Conservation (phyloP, 2,329 filamentous ascomycete genomes). For the Fusarium fujikuroi region DNA sequence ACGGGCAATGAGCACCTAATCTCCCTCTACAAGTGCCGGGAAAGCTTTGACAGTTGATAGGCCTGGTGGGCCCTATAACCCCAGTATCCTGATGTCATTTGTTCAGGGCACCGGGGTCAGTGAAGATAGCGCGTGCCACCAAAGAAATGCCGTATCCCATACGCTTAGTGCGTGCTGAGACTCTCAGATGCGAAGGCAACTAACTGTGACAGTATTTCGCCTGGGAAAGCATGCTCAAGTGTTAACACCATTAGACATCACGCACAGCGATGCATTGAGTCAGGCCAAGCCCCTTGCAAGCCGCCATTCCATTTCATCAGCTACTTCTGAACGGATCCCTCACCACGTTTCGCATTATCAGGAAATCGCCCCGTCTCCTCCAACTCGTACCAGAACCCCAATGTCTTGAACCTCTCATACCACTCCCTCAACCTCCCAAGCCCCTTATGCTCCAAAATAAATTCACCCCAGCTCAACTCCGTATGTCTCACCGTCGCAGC, state of each 20-base stretch:
- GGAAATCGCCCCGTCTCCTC: not conserved
- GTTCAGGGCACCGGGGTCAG: no score
- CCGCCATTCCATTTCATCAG: fast-evolving
- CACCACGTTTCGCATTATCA: not conserved
- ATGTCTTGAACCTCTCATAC: not conserved
- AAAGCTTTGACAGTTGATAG: not conserved
- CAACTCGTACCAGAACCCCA: not conserved
- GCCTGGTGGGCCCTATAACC: not conserved
- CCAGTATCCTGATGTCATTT: not conserved
- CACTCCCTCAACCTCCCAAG: not conserved
- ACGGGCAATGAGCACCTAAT: no score
- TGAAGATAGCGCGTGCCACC: not conserved
- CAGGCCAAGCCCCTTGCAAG: fast-evolving
- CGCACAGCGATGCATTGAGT: not conserved
- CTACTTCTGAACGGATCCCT: not conserved
- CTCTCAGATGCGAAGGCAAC: not conserved
- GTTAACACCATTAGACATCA: no score
- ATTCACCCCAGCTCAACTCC: not conserved
- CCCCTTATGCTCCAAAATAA: not conserved
- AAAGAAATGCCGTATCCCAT: not conserved
- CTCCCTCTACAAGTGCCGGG: not conserved
- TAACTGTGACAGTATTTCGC: not conserved
- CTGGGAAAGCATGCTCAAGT: no score
- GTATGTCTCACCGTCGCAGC: not conserved
- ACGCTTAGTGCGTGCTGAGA: no score